A percentile compares a stretch with the other conserved stretches of the same genome.
Conservation (phyloP, 2,329 filamentous ascomycete genomes). For the Nigrospora sphaerica region DNA sequence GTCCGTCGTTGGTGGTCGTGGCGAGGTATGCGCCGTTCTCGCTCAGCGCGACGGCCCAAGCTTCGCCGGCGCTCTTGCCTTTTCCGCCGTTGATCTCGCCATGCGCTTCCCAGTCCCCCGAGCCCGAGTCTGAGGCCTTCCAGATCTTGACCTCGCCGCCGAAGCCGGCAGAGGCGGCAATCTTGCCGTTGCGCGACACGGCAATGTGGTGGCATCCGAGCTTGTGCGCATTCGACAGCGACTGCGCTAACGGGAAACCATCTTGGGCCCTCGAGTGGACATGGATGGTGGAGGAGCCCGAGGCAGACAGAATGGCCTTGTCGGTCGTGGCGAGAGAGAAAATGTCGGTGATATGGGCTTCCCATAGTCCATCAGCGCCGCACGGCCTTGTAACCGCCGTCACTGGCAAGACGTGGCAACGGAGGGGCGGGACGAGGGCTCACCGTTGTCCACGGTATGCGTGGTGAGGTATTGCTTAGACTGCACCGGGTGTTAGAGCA, state of each 20-base stretch:
- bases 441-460: slow-evolving; percentile 83
- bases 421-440: slow-evolving; percentile 16
- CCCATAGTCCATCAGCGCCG: neutral
- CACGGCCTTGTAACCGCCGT: neutral
- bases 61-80: slow-evolving; percentile 48
- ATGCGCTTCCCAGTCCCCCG: slow-evolving; percentile 45
- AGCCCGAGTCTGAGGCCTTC: slow-evolving; percentile 54
- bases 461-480: slow-evolving; percentile 98
- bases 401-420: slow-evolving; percentile 4
- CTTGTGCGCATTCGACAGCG: slow-evolving; percentile 71
- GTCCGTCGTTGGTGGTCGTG: slow-evolving; percentile 80
- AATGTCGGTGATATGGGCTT: slow-evolving; percentile 78
- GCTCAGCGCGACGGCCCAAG: slow-evolving; percentile 85
- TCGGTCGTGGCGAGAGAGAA: slow-evolving; percentile 74
- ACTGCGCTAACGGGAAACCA: slow-evolving; percentile 72
- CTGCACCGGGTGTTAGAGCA: slow-evolving; percentile 36
- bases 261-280: slow-evolving; percentile 68
- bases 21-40: slow-evolving; percentile 78
- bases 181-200: slow-evolving; percentile 59
- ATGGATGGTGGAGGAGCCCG: slow-evolving; percentile 75
- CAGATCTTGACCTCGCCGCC: slow-evolving; percentile 84
- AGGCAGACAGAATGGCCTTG: slow-evolving; percentile 70
- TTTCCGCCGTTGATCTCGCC: slow-evolving; percentile 32
- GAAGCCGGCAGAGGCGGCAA: slow-evolving; percentile 81
- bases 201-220: slow-evolving; percentile 88